These are phyloP conservation scores for Fusarium sp. DNA, from an alignment of 2,329 filamentous ascomycete species.

Conservation along the genomic window DNA sequence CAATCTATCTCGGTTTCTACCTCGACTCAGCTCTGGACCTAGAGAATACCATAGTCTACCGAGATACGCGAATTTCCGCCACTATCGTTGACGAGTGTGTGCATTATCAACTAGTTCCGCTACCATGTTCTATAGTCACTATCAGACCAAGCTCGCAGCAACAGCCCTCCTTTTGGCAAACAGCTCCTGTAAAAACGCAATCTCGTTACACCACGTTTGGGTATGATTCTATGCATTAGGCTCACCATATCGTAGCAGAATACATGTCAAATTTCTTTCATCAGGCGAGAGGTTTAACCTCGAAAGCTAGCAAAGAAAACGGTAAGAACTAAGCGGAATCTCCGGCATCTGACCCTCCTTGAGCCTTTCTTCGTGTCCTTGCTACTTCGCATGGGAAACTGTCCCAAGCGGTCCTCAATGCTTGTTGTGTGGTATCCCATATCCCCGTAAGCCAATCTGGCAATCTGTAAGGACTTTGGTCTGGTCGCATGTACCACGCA, in stretches of 20 bases:
- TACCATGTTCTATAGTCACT: not conserved
- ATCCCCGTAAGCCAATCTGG: not conserved
- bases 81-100: not conserved
- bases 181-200: too few species aligned
- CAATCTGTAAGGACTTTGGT: not conserved
- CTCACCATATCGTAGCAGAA: not conserved
- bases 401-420: not conserved
- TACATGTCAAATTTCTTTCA: not conserved
- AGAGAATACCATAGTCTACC: not conserved
- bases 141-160: not conserved
- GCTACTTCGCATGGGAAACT: too few species aligned
- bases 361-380: too few species aligned
- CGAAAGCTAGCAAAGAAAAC: not conserved
- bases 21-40: fast-evolving
- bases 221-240: not conserved
- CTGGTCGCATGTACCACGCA: not conserved
- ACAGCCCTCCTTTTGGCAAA: not conserved
- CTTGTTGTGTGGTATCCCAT: not conserved
- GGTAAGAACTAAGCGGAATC: not conserved
- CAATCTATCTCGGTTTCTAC: not conserved
- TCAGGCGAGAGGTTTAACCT: not conserved
- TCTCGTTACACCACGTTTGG: too few species aligned
- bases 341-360: not conserved
- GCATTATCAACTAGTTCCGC: not conserved
- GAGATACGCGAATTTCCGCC: not conserved